phyloP scores from a whole-genome alignment of 2,329 filamentous ascomycete species.

The Colletotrichum tofieldiae region DNA sequence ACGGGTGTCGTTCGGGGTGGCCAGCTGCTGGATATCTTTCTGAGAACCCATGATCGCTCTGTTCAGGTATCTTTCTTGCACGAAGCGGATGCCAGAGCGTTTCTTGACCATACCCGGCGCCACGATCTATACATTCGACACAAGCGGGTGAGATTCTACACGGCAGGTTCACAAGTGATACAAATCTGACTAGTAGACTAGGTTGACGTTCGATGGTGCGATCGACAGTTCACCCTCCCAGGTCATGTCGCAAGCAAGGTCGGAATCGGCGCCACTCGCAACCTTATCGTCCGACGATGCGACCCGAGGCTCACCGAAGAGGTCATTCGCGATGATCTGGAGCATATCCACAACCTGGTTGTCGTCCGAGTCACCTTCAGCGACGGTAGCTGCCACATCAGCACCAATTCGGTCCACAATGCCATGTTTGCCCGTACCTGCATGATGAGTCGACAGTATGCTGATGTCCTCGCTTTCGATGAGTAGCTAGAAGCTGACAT shows the following conservation, averaged over 20 bases:
- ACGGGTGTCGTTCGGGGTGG: constrained; percentile 78
- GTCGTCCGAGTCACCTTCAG: constrained; percentile 77
- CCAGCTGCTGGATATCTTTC: constrained; percentile 76
- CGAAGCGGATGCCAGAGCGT: constrained; percentile 73
- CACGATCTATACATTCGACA: constrained; percentile 79
- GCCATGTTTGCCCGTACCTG: constrained; percentile 83
- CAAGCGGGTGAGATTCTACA: constrained; percentile 68
- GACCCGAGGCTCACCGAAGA: constrained; percentile 73
- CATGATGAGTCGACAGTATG: constrained; percentile 77
- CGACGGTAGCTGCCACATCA: constrained; percentile 75
- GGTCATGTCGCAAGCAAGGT: constrained; percentile 77
- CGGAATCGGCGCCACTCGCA: constrained; percentile 77
- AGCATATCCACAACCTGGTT: constrained; percentile 86
- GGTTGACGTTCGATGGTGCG: constrained; percentile 79
- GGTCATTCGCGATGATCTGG: constrained; percentile 79
- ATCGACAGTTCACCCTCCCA: constrained; percentile 78
- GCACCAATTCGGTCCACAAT: constrained; percentile 83
- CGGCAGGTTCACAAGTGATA: neutral
- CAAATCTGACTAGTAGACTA: constrained; percentile 52
- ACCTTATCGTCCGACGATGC: constrained; percentile 77
- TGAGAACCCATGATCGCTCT: constrained; percentile 71
- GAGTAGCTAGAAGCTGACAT: constrained; percentile 43
- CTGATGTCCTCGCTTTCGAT: constrained; percentile 25
- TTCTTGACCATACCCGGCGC: constrained; percentile 75
- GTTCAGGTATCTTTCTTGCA: constrained; percentile 81